Conservation (phyloP, 176 grass and related monocot genomes). For the Chloris gayana region DNA sequence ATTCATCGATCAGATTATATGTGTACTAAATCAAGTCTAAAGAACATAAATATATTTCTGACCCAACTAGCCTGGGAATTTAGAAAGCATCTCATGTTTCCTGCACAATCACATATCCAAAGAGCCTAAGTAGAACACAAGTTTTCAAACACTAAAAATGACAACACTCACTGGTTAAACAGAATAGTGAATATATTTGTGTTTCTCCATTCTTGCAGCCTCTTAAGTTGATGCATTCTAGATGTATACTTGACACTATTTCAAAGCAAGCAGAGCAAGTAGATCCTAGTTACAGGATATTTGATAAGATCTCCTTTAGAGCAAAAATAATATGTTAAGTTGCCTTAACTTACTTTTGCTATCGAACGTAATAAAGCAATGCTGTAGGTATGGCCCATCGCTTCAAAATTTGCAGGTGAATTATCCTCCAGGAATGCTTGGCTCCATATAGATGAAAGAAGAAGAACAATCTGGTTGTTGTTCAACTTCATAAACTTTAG, state of each 20-base stretch:
- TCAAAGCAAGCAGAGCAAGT: slow-evolving; percentile 4
- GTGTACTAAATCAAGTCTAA: slow-evolving; percentile 12
- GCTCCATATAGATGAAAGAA: slow-evolving; percentile 95
- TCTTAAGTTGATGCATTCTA: too few species aligned
- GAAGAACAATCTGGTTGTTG: slow-evolving; percentile 72
- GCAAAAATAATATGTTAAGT: slow-evolving; percentile 13
- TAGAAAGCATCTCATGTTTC: slow-evolving; percentile 11
- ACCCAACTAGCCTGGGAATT: slow-evolving; percentile 20
- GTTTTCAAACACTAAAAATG: slow-evolving; percentile 3
- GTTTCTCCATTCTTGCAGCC: neutral
- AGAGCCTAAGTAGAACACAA: slow-evolving; percentile 7
- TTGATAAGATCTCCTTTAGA: slow-evolving; percentile 12
- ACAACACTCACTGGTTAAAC: slow-evolving; percentile 5
- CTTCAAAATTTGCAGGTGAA: slow-evolving; percentile 81
- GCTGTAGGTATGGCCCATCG: slow-evolving; percentile 79
- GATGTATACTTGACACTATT: neutral
- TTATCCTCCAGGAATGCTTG: slow-evolving; percentile 85
- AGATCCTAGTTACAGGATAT: slow-evolving; percentile 10
- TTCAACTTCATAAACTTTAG: slow-evolving; percentile 78
- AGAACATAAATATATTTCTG: neutral
- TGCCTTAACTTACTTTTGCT: slow-evolving; percentile 65
- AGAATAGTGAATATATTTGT: neutral
- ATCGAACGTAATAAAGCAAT: slow-evolving; percentile 69
- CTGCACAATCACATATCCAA: slow-evolving; percentile 23
- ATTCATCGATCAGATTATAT: slow-evolving; percentile 21